Percentiles rank a stretch among this genome's conserved stretches.
Conservation (phyloP, 805 yeast genomes). For the Saturnispora serradocipensis region DNA sequence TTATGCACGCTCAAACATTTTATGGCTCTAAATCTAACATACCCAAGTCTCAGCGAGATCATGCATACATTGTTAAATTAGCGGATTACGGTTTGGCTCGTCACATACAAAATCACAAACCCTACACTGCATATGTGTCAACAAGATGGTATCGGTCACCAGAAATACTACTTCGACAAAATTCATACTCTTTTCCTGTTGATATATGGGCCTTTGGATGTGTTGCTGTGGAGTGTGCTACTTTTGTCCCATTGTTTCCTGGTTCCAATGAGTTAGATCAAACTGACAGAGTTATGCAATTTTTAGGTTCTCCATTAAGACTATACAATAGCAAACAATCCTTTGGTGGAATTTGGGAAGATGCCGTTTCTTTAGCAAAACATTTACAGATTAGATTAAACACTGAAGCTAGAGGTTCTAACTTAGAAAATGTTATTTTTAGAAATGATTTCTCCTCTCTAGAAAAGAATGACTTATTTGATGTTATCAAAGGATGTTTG, state of each 20-base stretch:
- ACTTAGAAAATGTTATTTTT: constrained; percentile 37
- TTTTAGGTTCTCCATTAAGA: constrained; percentile 65
- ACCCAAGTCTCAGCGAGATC: constrained; percentile 32
- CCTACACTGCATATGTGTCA: constrained; percentile 68
- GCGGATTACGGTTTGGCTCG: constrained; percentile 80
- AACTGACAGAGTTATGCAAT: constrained; percentile 52
- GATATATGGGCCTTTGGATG: constrained; percentile 86
- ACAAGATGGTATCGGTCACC: constrained; percentile 87
- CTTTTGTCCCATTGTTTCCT: constrained; percentile 72
- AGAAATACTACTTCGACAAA: constrained; percentile 60
- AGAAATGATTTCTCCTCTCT: constrained; percentile 31
- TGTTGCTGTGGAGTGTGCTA: constrained; percentile 65
- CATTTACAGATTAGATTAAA: constrained; percentile 23
- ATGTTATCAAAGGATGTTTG: constrained; percentile 41
- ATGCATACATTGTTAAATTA: constrained; percentile 54
- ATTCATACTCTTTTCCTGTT: constrained; percentile 54
- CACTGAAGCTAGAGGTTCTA: constrained; percentile 34
- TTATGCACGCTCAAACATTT: constrained; percentile 48
- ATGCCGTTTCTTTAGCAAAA: constrained; percentile 44
- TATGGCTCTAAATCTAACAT: constrained; percentile 34
- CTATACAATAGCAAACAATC: constrained; percentile 17
- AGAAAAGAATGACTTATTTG: constrained; percentile 33
- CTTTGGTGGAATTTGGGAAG: constrained; percentile 71
- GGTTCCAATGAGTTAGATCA: constrained; percentile 78
- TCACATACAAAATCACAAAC: constrained; percentile 39